Evolutionary conservation across 129 eudicot species (phyloP).

Genomic region (Helianthus tuberosus): DNA sequence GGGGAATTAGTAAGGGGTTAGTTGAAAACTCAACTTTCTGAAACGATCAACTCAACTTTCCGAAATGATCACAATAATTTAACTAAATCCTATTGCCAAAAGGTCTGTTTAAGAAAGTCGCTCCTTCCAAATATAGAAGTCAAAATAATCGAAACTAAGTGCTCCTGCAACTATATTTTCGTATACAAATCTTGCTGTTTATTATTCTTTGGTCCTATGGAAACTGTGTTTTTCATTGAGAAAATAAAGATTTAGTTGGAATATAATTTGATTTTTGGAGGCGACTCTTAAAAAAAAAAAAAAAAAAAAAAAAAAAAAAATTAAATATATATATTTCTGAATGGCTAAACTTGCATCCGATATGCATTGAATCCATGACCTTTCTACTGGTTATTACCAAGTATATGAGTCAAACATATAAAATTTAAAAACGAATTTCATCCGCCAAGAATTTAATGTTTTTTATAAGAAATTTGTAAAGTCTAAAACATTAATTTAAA

Average conservation of each 20-base stretch:
- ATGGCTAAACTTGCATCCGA: too few species aligned
- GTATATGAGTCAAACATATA: background rate
- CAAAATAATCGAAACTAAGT: slow-evolving; percentile 10
- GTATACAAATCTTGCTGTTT: slow-evolving; percentile 1
- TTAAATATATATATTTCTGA: too few species aligned
- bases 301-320: too few species aligned
- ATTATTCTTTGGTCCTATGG: background rate
- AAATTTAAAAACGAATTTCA: background rate
- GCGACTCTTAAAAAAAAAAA: background rate
- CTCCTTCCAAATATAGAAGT: background rate
- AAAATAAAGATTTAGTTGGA: background rate
- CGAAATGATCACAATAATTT: too few species aligned
- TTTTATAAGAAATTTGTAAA: background rate
- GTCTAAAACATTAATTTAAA: too few species aligned
- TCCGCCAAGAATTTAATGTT: background rate
- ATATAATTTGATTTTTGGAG: background rate
- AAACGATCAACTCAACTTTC: too few species aligned
- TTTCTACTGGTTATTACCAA: too few species aligned
- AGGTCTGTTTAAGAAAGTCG: background rate
- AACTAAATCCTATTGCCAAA: too few species aligned
- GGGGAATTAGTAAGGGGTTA: too few species aligned
- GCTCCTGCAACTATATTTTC: slow-evolving; percentile 27
- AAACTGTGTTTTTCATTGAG: slow-evolving; percentile 9
- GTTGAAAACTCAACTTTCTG: too few species aligned
- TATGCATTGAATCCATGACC: too few species aligned